Conservation (phyloP, 345 rosid species). For the Eucalyptus brandiana region DNA sequence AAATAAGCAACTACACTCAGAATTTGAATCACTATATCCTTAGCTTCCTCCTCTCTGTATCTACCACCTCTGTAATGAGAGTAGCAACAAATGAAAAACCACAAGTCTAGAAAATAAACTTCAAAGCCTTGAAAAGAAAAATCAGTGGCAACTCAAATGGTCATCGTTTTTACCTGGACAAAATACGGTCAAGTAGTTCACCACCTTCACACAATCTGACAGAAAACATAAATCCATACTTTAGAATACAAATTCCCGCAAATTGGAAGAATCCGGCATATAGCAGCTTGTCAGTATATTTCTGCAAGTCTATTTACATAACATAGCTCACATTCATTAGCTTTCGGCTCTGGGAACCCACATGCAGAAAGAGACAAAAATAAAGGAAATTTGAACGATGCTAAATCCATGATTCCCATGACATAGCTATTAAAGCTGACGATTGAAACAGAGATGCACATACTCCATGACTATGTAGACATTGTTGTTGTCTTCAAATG, state of each 20-base stretch:
- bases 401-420: not conserved
- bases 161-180: constrained; percentile 47
- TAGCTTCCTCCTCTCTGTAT: constrained; percentile 86
- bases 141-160: not conserved
- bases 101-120: not conserved
- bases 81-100: not conserved
- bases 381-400: not conserved
- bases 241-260: not conserved
- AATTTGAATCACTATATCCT: constrained; percentile 60
- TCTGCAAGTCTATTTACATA: not conserved
- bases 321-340: not conserved
- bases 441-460: constrained; percentile 10
- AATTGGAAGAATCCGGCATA: not conserved
- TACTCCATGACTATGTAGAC: constrained; percentile 96
- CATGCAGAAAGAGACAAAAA: not conserved
- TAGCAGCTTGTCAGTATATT: not conserved
- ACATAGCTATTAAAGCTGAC: not conserved
- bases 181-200: constrained; percentile 82
- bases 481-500: constrained; percentile 65
- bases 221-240: not conserved
- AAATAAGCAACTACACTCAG: constrained; percentile 81
- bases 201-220: constrained; percentile 97
- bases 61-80: constrained; percentile 77
- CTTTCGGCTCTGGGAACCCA: not conserved
- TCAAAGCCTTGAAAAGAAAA: not conserved